Evolutionary conservation across 129 eudicot genomes (phyloP).

Genomic region (Ambrosia trifida): DNA sequence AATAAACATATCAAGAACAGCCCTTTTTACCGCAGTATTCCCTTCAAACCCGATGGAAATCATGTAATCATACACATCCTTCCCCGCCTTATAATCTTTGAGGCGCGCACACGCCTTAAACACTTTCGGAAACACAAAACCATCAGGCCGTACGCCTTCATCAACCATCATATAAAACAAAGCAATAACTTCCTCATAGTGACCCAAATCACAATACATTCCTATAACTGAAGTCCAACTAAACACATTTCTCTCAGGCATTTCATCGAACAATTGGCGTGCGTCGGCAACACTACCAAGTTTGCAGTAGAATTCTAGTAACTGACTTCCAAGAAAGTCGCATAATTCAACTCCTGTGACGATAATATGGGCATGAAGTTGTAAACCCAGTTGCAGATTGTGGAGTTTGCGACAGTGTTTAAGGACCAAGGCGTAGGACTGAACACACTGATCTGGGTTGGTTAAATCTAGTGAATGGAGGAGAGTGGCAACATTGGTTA

Average conservation of each 20-base stretch:
- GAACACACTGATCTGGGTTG: constrained; percentile 35
- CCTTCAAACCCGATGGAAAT: constrained; percentile 48
- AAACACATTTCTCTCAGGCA: constrained; percentile 45
- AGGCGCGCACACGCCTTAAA: constrained; percentile 48
- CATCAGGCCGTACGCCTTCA: constrained; percentile 47
- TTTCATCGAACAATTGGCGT: constrained; percentile 37
- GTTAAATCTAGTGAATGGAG: constrained; percentile 30
- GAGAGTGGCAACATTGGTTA: constrained; percentile 23
- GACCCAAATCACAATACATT: constrained; percentile 37
- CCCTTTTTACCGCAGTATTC: constrained; percentile 41
- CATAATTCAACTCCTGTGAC: constrained; percentile 43
- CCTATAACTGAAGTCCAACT: constrained; percentile 46
- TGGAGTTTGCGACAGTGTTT: constrained; percentile 28
- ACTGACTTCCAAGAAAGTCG: constrained; percentile 43
- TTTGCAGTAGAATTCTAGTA: constrained; percentile 40
- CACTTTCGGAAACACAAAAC: constrained; percentile 50
- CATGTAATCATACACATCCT: constrained; percentile 54
- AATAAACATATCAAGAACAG: constrained; percentile 46
- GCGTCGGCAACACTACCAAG: constrained; percentile 23
- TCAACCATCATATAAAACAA: constrained; percentile 44
- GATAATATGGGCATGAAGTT: constrained; percentile 37
- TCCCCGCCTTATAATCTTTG: constrained; percentile 41
- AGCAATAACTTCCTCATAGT: constrained; percentile 33
- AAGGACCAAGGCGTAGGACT: constrained; percentile 32
- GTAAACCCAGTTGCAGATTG: constrained; percentile 35